These are phyloP conservation scores for Sambucus nigra DNA, from an alignment of 129 eudicot species.

Conservation along the genomic window DNA sequence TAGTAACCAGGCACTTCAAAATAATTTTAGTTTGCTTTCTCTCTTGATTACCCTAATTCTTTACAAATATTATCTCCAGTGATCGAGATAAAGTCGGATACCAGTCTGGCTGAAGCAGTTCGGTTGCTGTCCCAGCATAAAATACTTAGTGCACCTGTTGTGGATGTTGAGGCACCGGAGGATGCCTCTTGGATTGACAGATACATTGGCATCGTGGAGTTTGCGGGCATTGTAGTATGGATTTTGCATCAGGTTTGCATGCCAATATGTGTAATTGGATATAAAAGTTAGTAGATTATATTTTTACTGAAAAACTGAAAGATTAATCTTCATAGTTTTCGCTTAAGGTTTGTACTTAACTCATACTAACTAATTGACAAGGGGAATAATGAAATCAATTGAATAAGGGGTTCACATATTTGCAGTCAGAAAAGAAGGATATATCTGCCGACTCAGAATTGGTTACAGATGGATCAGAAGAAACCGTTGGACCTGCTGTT, in stretches of 20 bases:
- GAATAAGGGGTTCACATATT: not conserved
- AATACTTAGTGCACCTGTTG: conserved; percentile 89
- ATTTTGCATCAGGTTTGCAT: conserved; percentile 77
- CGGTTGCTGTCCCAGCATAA: conserved; percentile 60
- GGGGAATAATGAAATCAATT: no score
- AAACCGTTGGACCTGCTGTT: conserved; percentile 41
- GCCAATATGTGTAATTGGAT: not conserved
- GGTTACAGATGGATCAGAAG: conserved; percentile 18
- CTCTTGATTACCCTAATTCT: not conserved
- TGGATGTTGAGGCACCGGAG: conserved; percentile 69
- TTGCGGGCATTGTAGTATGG: conserved; percentile 98
- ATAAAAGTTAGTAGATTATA: no score
- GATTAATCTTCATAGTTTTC: no score
- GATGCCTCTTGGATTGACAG: conserved; percentile 98
- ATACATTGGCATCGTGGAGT: conserved; percentile 86
- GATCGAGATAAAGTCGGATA: conserved; percentile 75
- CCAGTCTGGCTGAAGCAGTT: conserved; percentile 84
- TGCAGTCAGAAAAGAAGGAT: conserved; percentile 71
- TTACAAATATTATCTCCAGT: conserved; percentile 25
- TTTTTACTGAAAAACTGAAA: no score
- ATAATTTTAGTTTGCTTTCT: not conserved
- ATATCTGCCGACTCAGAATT: conserved; percentile 23
- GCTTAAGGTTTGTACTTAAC: no score
- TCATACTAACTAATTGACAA: no score
- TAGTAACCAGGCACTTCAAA: no score